Percentiles rank a stretch among this genome's conserved stretches.
Conservation (phyloP, 2,329 filamentous ascomycete species). For the Colletotrichum paranaense region DNA sequence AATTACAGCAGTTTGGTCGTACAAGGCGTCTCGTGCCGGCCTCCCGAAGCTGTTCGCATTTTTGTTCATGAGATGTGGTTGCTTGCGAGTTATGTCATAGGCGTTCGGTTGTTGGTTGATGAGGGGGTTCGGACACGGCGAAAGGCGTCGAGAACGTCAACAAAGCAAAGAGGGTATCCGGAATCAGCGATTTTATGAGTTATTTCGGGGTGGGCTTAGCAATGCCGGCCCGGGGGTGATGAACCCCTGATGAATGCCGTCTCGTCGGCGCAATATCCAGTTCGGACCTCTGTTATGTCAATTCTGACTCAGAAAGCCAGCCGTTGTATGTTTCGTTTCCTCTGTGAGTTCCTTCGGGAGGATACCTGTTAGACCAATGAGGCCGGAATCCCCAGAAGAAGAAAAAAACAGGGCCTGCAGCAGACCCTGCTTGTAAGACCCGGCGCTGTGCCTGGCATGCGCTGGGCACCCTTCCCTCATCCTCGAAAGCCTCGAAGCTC, state of each 20-base stretch:
- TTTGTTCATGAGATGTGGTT: conserved; percentile 12
- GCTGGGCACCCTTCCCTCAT: background rate
- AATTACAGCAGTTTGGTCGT: conserved; percentile 18
- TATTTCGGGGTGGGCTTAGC: conserved; percentile 33
- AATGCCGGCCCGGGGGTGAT: conserved; percentile 18
- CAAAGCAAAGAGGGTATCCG: conserved; percentile 33
- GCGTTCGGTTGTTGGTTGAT: conserved; percentile 16
- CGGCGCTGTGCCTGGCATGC: conserved; percentile 7
- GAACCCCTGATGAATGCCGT: conserved; percentile 19
- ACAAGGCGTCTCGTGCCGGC: conserved; percentile 12
- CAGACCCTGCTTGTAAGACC: conserved; percentile 4
- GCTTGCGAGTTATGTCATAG: conserved; percentile 24
- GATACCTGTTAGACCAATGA: background rate
- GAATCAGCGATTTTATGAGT: conserved; percentile 34
- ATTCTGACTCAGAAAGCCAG: conserved; percentile 33
- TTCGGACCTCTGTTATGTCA: conserved; percentile 26
- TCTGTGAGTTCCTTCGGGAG: conserved; percentile 2
- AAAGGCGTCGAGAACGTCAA: conserved; percentile 20
- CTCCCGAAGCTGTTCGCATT: conserved; percentile 10
- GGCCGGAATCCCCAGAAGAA: conserved; percentile 8
- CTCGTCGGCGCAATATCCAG: conserved; percentile 23
- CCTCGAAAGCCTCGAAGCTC: background rate
- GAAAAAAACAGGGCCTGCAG: conserved; percentile 6
- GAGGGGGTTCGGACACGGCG: conserved; percentile 31
- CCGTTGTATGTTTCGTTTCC: conserved; percentile 27